A percentile compares a stretch with the other conserved stretches of the same genome.
phyloP scores from a whole-genome alignment of 306 rosid species.

The Medicago ruthenica region DNA sequence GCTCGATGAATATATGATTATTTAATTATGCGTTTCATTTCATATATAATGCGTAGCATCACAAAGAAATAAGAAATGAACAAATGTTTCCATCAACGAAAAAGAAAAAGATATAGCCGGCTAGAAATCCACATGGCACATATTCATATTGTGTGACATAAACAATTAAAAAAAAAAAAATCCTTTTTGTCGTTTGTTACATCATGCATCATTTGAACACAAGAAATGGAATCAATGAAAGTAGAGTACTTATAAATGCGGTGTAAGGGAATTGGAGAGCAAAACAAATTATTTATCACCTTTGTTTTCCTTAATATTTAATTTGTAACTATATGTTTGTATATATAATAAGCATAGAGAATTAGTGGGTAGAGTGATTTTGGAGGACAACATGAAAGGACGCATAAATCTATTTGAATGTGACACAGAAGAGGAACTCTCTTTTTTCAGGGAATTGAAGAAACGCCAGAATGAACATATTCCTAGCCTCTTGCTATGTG shows the following conservation, averaged over 20 bases:
- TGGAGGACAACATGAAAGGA: constrained; percentile 4
- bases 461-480: constrained; percentile 54
- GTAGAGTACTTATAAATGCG: not conserved
- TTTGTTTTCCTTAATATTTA: not conserved
- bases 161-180: not conserved
- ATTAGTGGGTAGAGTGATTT: not conserved
- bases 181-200: constrained; percentile 32
- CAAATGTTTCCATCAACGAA: not conserved
- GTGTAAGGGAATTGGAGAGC: constrained; percentile 6
- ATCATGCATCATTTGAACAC: constrained; percentile 7
- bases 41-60: not conserved
- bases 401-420: constrained; percentile 14
- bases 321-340: not conserved
- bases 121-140: constrained; percentile 46
- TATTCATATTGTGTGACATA: not conserved
- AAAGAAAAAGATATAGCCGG: constrained; percentile 33
- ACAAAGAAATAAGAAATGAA: not conserved
- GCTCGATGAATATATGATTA: not conserved
- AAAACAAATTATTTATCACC: not conserved
- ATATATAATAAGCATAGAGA: not conserved
- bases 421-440: constrained; percentile 57
- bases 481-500: constrained; percentile 55
- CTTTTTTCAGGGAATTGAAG: constrained; percentile 67
- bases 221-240: constrained; percentile 41
- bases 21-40: not conserved